Evolutionary conservation across 1,139 yeast genomes (phyloP), one percentile per base, ranked within the genome.

Genomic region (Taphrina flavorubra): DNA sequence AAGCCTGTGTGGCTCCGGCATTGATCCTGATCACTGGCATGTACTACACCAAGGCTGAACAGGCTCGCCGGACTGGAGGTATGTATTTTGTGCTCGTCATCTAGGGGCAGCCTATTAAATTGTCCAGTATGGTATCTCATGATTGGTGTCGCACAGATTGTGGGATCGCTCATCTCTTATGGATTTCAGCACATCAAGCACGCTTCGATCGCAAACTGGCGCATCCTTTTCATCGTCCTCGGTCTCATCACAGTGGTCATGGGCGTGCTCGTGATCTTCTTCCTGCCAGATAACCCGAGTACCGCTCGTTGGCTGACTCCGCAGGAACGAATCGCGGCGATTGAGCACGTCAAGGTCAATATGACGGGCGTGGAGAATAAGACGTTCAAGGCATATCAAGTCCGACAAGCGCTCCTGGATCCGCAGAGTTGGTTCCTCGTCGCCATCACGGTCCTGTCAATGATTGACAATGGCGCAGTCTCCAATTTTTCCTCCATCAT

Each of bases 1-100:
- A 87, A 74, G 81, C 85, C 58, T 79, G 84, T 25, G 80, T 84
- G 7, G 83, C 85, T 2, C 87, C 88, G 2, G 82, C 85, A 1
- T 80, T 83, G 73, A 82, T 85, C 58, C 79, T 84, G 60, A 78
- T 86, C 57, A 84, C 87, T 8, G 79, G 84, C 18, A 85, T 83
- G 75, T 86, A 84, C 81, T 86, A 84, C 76, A 83, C 80, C 78
- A 73, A 83, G 82, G 66, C 80, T 80, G 44, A 74, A 81, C 70
- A 85, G 85, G 86, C 82, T 83, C 71, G 81, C 83, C 69, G 72
- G 7, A 65, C 71, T 16, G 87, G 87, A 39, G 37, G 60, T 56
- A 13, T 3, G 46, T 53, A 7, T 18, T 51, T 18, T 5, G 34
- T 8, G 3, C 13, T 25, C 36, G 16, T 34, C 16, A 3, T 1